Base-by-base conservation (phyloP, 805 yeast species). In the Wickerhamomyces ciferrii region DNA sequence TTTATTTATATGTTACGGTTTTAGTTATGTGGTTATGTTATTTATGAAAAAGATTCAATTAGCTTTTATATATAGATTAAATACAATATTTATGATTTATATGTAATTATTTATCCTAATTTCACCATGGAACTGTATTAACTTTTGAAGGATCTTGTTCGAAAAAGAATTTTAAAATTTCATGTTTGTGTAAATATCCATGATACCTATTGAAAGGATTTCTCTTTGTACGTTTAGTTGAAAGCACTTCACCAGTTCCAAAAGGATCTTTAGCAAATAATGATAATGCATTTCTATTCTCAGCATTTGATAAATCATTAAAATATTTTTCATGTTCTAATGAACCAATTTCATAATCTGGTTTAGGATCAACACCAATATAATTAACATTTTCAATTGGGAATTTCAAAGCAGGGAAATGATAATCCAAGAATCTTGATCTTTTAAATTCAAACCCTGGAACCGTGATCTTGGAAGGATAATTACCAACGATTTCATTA, bases 381-480 rank as follows among this genome's bases (percentile, higher is more conserved):
- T 83, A 85, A 1, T 66, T 60, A 1, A 78, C 67, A 5, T 61
- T 58, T 0, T 56, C 55, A 2, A 39, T 15, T 3, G 76, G 71
- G 44, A 67, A 74, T 17, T 65, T 68, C 35, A 85, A 61, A 0
- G 83, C 81, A n/a, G 55, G 55, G 13, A 80, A 66, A 63, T 85
- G 94, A 36, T 68, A 59, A 0, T 72, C 55, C 17, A 79, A 41
- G 56, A 87, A 87, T 44, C 96, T 68, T 18, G 60, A 58, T 45
- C 78, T 65, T 56, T 88, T 88, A 64, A 88, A 88, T 40, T 81
- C 89, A 59, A 86, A 86, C 2, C 96, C 94, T 4, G 81, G 76
- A 3, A 88, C 71, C 0, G 80, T 76, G 4, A 87, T 66, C 2
- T 52, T 52, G 0, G 53, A 39, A 0, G 96, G 95, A 50, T 74